Evolutionary conservation across 2,329 filamentous ascomycete genomes (phyloP).

Genomic region (Phaeosphaeria sp.): DNA sequence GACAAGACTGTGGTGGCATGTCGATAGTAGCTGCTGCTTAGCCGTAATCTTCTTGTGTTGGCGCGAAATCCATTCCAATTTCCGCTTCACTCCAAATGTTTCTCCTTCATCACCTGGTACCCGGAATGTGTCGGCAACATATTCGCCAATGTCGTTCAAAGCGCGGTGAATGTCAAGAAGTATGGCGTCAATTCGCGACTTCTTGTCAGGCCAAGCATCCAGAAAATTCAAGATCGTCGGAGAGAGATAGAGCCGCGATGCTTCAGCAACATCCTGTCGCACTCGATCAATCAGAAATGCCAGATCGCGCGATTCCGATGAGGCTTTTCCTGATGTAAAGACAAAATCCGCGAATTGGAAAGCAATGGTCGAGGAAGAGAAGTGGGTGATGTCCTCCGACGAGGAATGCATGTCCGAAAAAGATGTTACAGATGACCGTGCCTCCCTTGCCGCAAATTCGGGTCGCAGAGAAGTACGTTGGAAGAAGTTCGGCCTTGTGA

Average conservation of each 20-base stretch:
- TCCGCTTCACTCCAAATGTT: conserved; percentile 28
- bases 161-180: conserved; percentile 28
- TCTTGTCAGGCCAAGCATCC: conserved; percentile 28
- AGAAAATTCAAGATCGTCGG: conserved; percentile 27
- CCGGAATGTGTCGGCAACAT: conserved; percentile 30
- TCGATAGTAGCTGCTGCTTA: conserved; percentile 25
- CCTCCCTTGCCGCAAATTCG: conserved; percentile 6
- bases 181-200: conserved; percentile 32
- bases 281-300: conserved; percentile 34
- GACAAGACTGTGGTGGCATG: conserved; percentile 36
- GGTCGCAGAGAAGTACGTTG: conserved; percentile 16
- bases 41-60: conserved; percentile 35
- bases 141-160: conserved; percentile 38
- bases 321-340: conserved; percentile 25
- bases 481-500: conserved; percentile 16
- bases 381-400: conserved; percentile 12
- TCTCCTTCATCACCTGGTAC: conserved; percentile 28
- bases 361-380: conserved; percentile 29
- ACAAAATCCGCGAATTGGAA: conserved; percentile 39
- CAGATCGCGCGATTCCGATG: conserved; percentile 31
- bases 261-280: conserved; percentile 34
- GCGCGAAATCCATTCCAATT: conserved; percentile 37
- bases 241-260: conserved; percentile 32
- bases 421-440: conserved; percentile 14
- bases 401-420: conserved; percentile 6